Conservation (phyloP, 345 rosid genomes). For the Gossypium raimondii region DNA sequence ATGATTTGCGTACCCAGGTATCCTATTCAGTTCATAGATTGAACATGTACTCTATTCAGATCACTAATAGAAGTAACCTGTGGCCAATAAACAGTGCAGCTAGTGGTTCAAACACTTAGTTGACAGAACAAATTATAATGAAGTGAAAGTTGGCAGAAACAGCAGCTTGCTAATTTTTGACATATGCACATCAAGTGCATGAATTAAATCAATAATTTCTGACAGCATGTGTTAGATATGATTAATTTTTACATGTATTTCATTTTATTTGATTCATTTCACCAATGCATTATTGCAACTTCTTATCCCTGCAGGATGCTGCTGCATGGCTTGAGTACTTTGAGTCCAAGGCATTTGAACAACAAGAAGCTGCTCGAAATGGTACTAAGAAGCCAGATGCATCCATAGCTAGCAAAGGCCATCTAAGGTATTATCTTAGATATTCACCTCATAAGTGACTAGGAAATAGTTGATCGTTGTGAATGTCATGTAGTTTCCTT, state of each 20-base stretch:
- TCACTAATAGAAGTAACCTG: not conserved
- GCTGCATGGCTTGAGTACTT: slow-evolving; percentile 99
- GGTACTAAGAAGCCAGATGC: slow-evolving; percentile 98
- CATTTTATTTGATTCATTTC: not conserved
- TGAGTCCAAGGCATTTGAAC: slow-evolving; percentile 95
- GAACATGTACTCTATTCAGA: not conserved
- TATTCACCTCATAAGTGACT: not conserved
- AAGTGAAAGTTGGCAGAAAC: not conserved
- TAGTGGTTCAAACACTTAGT: not conserved
- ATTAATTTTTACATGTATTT: not conserved
- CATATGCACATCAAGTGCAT: not conserved
- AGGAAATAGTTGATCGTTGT: slow-evolving; percentile 6
- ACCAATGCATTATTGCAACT: not conserved
- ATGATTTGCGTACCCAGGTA: slow-evolving; percentile 99
- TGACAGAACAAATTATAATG: not conserved
- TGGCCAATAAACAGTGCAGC: not conserved
- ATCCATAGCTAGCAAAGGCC: slow-evolving; percentile 99
- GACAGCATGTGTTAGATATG: not conserved
- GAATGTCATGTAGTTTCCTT: not conserved
- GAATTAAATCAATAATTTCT: not conserved
- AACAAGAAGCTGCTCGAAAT: slow-evolving; percentile 97
- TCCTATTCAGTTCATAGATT: not conserved
- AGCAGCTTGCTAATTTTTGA: not conserved
- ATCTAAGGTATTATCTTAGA: slow-evolving; percentile 61
- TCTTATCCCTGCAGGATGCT: slow-evolving; percentile 68